Evolutionary conservation across 2,329 filamentous ascomycete species (phyloP), one percentile per base, ranked within the genome.

Genomic region (Paracoccidioides lutzii): DNA sequence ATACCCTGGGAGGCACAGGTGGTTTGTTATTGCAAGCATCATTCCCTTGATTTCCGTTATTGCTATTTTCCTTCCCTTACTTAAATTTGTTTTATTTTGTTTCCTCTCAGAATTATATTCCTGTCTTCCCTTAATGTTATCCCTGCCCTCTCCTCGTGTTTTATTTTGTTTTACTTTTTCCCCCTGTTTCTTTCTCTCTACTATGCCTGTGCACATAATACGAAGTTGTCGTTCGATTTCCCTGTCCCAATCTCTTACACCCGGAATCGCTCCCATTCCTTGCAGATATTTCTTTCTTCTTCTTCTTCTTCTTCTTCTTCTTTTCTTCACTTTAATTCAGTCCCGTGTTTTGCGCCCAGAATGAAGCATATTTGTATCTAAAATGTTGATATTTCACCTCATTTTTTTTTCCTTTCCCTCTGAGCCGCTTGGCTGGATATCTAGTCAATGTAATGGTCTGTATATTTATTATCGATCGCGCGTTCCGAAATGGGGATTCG

Each of bases 1-100:
- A 58, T 58, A 58, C 57, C 57, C 57, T 42, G 49, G 57, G 54
- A 50, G 42, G 57, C 54, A 54, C 40, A 35, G 28, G 46, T 22
- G 48, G 14, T 53, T 52, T 53, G 41, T 35, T 32, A 37, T 53
- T 22, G 33, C 22, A 22, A 53, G 35, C 30, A 42, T 40, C n/a
- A 14, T 37, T 35, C 41, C 32, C 51, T 15, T 43, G 9, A 4
- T 45, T 53, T 44, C 3, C 30, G 28, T 28, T 45, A 42, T 35
- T 43, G 33, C 37, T 53, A 42, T 53, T 15, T 33, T 22, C 12
- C 30, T 33, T 10, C n/a, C 12, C 7, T 37, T 46, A 8, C 22
- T 38, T 46, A 1, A 22, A 22, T 22, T 22, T 22, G 22, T 1
- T 45, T 44, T 54, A n/a, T 14, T n/a, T 28, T 33, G 30, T 10